phyloP scores from a whole-genome alignment of 78 protist genomes.

The Mantamonas sphyraenae region DNA sequence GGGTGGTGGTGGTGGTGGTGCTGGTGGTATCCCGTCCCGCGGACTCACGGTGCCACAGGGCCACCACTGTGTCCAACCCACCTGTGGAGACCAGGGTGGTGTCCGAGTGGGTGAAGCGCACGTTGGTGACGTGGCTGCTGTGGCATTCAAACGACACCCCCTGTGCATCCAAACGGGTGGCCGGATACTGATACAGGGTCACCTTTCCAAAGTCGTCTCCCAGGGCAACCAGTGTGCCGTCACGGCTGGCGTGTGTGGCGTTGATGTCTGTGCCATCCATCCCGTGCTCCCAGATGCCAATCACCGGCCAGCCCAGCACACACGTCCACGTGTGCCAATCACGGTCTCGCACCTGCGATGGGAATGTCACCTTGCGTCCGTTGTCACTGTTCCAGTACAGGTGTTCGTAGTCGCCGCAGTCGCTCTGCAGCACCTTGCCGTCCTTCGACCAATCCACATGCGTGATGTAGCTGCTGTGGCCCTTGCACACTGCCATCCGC shows the following conservation, averaged over 20 bases:
- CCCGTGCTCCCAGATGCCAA: slow-evolving; percentile 10
- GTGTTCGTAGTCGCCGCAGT: slow-evolving; percentile 14
- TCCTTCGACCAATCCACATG: slow-evolving; percentile 17
- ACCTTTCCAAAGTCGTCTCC: slow-evolving; percentile 42
- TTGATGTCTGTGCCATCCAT: slow-evolving; percentile 20
- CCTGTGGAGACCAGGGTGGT: slow-evolving; percentile 21
- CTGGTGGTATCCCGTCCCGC: too few species aligned
- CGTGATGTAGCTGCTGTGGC: slow-evolving; percentile 10
- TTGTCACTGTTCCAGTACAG: background rate
- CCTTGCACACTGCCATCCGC: background rate
- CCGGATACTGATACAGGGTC: slow-evolving; percentile 42
- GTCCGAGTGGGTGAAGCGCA: slow-evolving; percentile 5
- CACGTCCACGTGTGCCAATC: background rate
- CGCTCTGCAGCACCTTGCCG: background rate
- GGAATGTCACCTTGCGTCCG: too few species aligned
- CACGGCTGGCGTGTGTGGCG: too few species aligned
- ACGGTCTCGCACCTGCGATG: background rate
- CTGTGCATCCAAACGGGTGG: background rate
- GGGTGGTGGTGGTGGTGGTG: too few species aligned
- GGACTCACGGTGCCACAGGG: slow-evolving; percentile 40
- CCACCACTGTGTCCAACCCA: slow-evolving; percentile 18
- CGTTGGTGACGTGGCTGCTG: slow-evolving; percentile 38
- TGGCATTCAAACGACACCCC: slow-evolving; percentile 10
- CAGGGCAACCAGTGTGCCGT: slow-evolving; percentile 28
- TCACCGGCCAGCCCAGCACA: background rate